Evolutionary conservation across 768 basidiomycete genomes (phyloP), one percentile per base, ranked within the genome.

Genomic region (Boletus reticuloceps): DNA sequence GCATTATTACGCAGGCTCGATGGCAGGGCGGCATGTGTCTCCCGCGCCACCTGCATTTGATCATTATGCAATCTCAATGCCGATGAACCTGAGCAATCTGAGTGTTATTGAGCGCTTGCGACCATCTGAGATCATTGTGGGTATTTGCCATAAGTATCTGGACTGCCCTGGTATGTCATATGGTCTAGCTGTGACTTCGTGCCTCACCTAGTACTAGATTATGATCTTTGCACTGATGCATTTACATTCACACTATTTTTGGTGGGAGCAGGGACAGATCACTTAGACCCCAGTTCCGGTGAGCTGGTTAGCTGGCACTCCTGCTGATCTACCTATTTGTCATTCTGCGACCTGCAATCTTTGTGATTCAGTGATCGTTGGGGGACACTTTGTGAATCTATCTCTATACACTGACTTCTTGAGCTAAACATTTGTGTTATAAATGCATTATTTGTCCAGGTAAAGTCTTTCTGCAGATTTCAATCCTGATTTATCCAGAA

Each of bases 81-180:
- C n/a, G n/a, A n/a, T n/a, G n/a, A n/a, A n/a, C n/a, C n/a, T n/a
- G n/a, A n/a, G n/a, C n/a, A n/a, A n/a, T n/a, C n/a, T n/a, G n/a
- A n/a, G n/a, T n/a, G n/a, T n/a, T n/a, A n/a, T n/a, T n/a, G n/a
- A n/a, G n/a, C n/a, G n/a, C n/a, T n/a, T n/a, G n/a, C n/a, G n/a
- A n/a, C n/a, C n/a, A n/a, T n/a, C n/a, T n/a, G n/a, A 69, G 20
- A 78, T 70, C 5, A 76, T 93, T 39, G 72, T 79, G 52, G 91
- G 91, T 12, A 66, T 83, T 51, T 78, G 92, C 42, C 85, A 90
- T 69, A 94, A 93, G 69, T 94, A 92, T 63, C 70, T 90, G 20
- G 86, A 90, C 60, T 93, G 91, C 67, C 75, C 78, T 46, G 78
- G 88, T 89, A 65, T 50, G 78, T 70, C 43, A 5, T 41, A 31